A percentile compares a stretch with the other conserved stretches of the same genome.
phyloP scores from a whole-genome alignment of 2,329 filamentous ascomycete genomes.

The Colletotrichum somersetense region DNA sequence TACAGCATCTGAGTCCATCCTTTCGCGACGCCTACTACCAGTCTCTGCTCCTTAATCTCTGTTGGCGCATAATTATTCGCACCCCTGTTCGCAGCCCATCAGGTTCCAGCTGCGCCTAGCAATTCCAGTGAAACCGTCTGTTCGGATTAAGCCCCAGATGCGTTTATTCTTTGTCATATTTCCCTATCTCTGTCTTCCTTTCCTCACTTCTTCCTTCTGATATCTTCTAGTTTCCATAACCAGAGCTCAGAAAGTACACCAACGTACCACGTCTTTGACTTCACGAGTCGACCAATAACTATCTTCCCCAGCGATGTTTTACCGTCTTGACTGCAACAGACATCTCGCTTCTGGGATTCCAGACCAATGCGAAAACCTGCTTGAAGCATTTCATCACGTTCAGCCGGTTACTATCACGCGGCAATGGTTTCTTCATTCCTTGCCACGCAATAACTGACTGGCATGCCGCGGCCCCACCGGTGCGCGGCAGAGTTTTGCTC shows the following conservation, averaged over 20 bases:
- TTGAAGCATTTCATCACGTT: neutral
- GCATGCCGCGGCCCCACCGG: slow-evolving; percentile 4
- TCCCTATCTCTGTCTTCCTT: too few species aligned
- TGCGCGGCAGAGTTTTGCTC: neutral
- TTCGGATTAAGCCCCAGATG: too few species aligned
- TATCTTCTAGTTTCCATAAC: too few species aligned
- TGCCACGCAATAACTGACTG: neutral
- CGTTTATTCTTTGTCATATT: too few species aligned
- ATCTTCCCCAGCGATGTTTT: neutral
- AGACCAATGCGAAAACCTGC: neutral
- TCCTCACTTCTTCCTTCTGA: too few species aligned
- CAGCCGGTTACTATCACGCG: neutral
- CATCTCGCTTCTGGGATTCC: neutral
- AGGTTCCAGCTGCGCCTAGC: neutral
- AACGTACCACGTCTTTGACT: too few species aligned
- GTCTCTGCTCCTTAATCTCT: slow-evolving; percentile 14
- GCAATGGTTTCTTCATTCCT: neutral
- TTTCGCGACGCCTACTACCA: neutral
- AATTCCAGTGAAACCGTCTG: neutral
- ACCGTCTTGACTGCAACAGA: neutral
- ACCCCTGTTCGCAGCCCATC: too few species aligned
- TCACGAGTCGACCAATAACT: neutral
- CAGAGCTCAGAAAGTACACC: too few species aligned
- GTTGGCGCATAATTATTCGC: neutral
- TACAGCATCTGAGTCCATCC: neutral